Conservation (phyloP, 306 rosid genomes). For the Styphnolobium japonicum region DNA sequence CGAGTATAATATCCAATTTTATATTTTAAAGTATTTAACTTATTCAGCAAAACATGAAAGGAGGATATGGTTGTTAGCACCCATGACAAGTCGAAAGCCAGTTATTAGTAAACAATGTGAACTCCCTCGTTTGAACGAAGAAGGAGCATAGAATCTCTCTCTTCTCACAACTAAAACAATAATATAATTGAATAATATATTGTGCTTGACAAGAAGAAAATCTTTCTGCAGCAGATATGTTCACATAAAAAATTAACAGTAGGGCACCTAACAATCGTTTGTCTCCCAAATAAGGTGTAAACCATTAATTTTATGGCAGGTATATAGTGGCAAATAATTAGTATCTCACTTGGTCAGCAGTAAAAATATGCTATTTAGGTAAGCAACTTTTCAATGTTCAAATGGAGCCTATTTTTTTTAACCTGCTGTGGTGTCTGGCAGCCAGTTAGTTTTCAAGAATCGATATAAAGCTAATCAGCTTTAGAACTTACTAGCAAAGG, state of each 20-base stretch:
- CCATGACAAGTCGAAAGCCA: conserved; percentile 43
- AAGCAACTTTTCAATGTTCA: neutral
- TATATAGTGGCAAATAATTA: neutral
- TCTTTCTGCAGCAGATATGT: conserved; percentile 47
- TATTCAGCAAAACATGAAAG: conserved; percentile 37
- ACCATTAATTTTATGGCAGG: conserved; percentile 13
- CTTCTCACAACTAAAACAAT: neutral
- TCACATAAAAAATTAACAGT: conserved; percentile 2
- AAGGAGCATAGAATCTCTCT: conserved; percentile 35
- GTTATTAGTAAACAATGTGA: conserved; percentile 24
- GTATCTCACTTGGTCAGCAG: neutral
- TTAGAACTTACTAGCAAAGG: neutral
- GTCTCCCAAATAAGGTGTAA: conserved; percentile 28
- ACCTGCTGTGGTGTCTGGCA: neutral
- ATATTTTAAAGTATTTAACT: conserved; percentile 5
- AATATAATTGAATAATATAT: conserved; percentile 4
- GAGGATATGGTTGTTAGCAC: conserved; percentile 51
- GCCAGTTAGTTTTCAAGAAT: neutral
- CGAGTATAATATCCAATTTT: conserved; percentile 15
- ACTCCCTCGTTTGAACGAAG: neutral
- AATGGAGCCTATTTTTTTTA: neutral
- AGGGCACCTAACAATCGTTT: conserved; percentile 25
- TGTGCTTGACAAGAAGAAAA: conserved; percentile 36
- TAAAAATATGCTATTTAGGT: neutral
- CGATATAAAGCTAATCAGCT: neutral